phyloP scores from a whole-genome alignment of 2,329 filamentous ascomycete genomes.

The Fusarium foetens region DNA sequence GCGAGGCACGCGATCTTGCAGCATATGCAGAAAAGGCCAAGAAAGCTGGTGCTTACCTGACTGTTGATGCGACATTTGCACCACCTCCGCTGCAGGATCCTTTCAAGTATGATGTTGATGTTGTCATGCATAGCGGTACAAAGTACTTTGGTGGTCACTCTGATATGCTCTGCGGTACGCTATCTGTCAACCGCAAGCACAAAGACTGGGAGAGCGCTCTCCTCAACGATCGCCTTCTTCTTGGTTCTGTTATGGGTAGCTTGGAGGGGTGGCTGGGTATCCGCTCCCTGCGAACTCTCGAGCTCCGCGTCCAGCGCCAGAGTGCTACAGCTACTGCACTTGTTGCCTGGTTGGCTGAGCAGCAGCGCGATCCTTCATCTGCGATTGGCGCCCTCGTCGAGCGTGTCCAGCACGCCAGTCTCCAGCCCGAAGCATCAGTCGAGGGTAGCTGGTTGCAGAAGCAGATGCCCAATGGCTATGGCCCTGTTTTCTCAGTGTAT shows the following conservation, averaged over 20 bases:
- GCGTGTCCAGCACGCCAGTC: slow-evolving; percentile 78
- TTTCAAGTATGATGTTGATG: slow-evolving; percentile 81
- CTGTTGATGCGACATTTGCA: slow-evolving; percentile 91
- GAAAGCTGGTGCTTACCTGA: slow-evolving; percentile 76
- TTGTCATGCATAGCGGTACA: slow-evolving; percentile 91
- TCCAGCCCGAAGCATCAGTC: slow-evolving; percentile 72
- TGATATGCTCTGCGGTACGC: slow-evolving; percentile 89
- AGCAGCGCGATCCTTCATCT: slow-evolving; percentile 54
- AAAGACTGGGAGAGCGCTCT: slow-evolving; percentile 70
- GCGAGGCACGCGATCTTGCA: slow-evolving; percentile 79
- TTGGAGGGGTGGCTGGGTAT: slow-evolving; percentile 94
- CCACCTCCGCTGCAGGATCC: slow-evolving; percentile 91
- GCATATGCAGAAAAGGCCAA: slow-evolving; percentile 79
- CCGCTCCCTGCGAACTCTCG: slow-evolving; percentile 84
- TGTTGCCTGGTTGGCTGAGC: slow-evolving; percentile 74
- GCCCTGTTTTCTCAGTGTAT: slow-evolving; percentile 84
- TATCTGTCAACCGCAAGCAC: slow-evolving; percentile 69
- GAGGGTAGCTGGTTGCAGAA: slow-evolving; percentile 76
- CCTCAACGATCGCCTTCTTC: slow-evolving; percentile 73
- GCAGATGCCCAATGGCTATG: slow-evolving; percentile 94
- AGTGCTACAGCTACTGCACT: slow-evolving; percentile 74
- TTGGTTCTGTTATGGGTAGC: slow-evolving; percentile 88
- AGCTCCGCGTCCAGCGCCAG: slow-evolving; percentile 83
- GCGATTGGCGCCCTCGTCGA: slow-evolving; percentile 65
- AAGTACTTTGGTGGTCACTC: slow-evolving; percentile 98